phyloP scores from a whole-genome alignment of 2,329 filamentous ascomycete species.

The Aspergillus caelatus region DNA sequence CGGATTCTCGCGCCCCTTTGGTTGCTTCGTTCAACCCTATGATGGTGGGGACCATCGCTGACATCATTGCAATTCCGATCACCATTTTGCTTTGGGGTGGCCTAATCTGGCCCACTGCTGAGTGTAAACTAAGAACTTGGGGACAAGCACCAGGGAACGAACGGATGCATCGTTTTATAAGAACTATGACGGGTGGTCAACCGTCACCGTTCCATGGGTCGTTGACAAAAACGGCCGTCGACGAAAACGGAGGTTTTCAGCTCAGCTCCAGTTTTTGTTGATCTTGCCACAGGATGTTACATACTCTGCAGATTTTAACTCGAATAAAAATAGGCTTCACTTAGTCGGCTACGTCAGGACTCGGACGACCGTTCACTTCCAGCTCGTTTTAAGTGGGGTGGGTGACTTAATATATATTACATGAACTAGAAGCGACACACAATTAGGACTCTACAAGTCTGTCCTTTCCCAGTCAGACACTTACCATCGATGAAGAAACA shows the following conservation, averaged over 20 bases:
- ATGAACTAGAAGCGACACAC: too few relatives aligned
- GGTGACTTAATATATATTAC: too few relatives aligned
- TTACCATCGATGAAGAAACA: not conserved
- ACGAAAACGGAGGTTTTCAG: too few relatives aligned
- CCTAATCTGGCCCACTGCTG: not conserved
- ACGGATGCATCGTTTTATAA: not conserved
- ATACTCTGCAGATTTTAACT: too few relatives aligned
- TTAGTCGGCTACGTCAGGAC: too few relatives aligned
- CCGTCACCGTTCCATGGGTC: too few relatives aligned
- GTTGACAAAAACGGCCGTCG: too few relatives aligned
- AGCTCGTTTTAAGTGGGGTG: too few relatives aligned
- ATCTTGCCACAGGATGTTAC: not conserved
- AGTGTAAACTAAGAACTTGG: not conserved
- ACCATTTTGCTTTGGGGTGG: slow-evolving; percentile 9
- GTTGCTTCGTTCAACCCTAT: slow-evolving; percentile 14
- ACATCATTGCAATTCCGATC: slow-evolving; percentile 13
- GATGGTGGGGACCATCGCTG: slow-evolving; percentile 15
- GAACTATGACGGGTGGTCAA: not conserved
- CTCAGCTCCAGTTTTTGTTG: not conserved
- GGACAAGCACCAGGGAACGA: not conserved
- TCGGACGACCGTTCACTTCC: too few relatives aligned
- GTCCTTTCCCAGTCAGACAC: too few relatives aligned
- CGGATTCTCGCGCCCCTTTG: slow-evolving; percentile 9
- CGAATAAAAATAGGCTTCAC: too few relatives aligned
- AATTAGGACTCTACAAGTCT: too few relatives aligned